A percentile compares a stretch with the other conserved stretches of the same genome.
Evolutionary conservation across 768 basidiomycete species (phyloP).

Genomic region (Phylloporus sp.): DNA sequence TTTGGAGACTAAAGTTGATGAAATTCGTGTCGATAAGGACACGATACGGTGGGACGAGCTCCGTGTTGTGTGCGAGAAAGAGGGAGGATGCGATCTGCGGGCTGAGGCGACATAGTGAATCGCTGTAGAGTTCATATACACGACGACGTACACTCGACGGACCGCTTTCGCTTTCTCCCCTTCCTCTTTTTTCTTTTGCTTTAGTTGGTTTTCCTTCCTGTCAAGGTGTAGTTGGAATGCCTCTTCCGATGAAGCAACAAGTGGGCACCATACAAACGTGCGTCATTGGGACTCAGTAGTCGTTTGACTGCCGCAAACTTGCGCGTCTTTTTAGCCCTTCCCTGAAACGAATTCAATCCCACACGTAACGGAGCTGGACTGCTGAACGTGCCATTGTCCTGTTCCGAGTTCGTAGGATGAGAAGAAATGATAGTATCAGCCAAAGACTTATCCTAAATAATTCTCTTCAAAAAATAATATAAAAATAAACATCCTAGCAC

Average conservation of each 20-base stretch:
- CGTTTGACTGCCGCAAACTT: slow-evolving; percentile 95
- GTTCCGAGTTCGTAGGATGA: background rate
- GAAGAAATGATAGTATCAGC: background rate
- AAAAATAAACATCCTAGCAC: too few relatives aligned
- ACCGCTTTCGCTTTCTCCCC: slow-evolving; percentile 75
- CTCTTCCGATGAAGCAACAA: background rate
- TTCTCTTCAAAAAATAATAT: background rate
- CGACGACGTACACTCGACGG: slow-evolving; percentile 65
- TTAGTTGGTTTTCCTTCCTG: slow-evolving; percentile 92
- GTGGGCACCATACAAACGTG: slow-evolving; percentile 66
- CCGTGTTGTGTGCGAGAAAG: slow-evolving; percentile 92
- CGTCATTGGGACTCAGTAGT: slow-evolving; percentile 90
- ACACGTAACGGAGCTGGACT: background rate
- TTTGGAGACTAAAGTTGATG: slow-evolving; percentile 98
- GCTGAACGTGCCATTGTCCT: slow-evolving; percentile 17
- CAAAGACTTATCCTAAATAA: background rate
- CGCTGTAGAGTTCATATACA: background rate
- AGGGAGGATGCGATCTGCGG: slow-evolving; percentile 86
- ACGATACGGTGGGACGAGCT: slow-evolving; percentile 94
- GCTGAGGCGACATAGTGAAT: slow-evolving; percentile 36
- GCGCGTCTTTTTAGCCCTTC: slow-evolving; percentile 88
- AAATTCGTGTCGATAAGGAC: slow-evolving; percentile 99
- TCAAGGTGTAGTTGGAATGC: slow-evolving; percentile 7
- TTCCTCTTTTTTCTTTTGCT: slow-evolving; percentile 81
- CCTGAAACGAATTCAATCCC: slow-evolving; percentile 41